phyloP scores from a whole-genome alignment of 1,139 yeast genomes.

The Taphrina deformans region DNA sequence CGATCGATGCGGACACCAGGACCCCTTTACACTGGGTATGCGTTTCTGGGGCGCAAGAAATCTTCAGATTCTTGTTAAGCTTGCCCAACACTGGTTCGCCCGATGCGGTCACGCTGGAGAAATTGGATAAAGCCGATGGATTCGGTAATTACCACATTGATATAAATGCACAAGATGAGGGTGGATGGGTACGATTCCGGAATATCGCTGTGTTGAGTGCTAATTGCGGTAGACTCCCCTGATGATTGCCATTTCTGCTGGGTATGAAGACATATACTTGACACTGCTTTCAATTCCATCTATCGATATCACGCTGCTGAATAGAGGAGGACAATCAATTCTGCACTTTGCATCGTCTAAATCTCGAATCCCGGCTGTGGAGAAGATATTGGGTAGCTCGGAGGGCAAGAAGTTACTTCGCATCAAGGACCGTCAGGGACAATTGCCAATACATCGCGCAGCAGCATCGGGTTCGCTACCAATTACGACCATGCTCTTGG shows the following conservation, averaged over 20 bases:
- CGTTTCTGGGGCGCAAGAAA: slow-evolving; percentile 58
- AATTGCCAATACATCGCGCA: slow-evolving; percentile 77
- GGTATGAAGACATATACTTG: slow-evolving; percentile 57
- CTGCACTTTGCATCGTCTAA: slow-evolving; percentile 60
- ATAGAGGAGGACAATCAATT: slow-evolving; percentile 70
- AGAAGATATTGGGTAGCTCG: not conserved
- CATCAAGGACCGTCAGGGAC: slow-evolving; percentile 64
- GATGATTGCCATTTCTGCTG: slow-evolving; percentile 77
- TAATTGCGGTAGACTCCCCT: slow-evolving; percentile 66
- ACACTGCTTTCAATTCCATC: slow-evolving; percentile 49
- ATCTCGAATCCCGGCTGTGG: slow-evolving; percentile 27
- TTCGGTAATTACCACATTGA: slow-evolving; percentile 21
- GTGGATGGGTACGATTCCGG: slow-evolving; percentile 9
- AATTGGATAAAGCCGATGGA: not conserved
- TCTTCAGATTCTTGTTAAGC: slow-evolving; percentile 55
- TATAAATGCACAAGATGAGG: slow-evolving; percentile 23
- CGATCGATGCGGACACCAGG: slow-evolving; percentile 45
- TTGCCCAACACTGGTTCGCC: slow-evolving; percentile 59
- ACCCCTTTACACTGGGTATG: slow-evolving; percentile 91
- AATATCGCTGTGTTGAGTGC: slow-evolving; percentile 42
- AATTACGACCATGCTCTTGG: slow-evolving; percentile 54
- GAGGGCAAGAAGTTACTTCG: slow-evolving; percentile 14
- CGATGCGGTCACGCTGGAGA: slow-evolving; percentile 44
- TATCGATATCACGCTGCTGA: slow-evolving; percentile 56
- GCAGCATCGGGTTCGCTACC: slow-evolving; percentile 71